phyloP scores from a whole-genome alignment of 768 basidiomycete species.

The Serendipita sp. region DNA sequence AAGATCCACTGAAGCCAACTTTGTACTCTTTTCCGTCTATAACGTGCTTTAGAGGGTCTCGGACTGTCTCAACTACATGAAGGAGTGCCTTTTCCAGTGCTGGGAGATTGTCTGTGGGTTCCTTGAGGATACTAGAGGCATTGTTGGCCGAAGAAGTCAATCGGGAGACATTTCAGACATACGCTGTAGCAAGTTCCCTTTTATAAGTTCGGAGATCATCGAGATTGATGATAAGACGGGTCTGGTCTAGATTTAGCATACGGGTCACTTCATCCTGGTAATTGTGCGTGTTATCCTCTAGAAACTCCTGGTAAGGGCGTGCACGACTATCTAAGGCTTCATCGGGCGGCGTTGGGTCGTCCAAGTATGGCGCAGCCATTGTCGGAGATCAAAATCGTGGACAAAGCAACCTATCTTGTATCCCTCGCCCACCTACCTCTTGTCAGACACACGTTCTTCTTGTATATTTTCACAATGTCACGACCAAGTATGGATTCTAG shows the following conservation, averaged over 20 bases:
- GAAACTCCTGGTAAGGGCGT: slow-evolving; percentile 10
- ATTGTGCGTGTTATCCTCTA: slow-evolving; percentile 30
- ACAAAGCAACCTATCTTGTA: neutral
- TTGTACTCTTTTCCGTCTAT: slow-evolving; percentile 66
- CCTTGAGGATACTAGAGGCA: slow-evolving; percentile 55
- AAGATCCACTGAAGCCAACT: slow-evolving; percentile 86
- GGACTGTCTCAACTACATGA: slow-evolving; percentile 47
- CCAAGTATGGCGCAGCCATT: neutral
- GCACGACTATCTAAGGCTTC: neutral
- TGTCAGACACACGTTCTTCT: neutral
- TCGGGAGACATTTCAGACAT: slow-evolving; percentile 8
- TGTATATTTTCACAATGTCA: neutral
- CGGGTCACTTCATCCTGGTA: slow-evolving; percentile 72
- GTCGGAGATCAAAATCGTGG: neutral
- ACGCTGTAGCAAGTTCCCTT: slow-evolving; percentile 62
- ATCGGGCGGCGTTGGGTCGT: neutral
- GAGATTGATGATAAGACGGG: slow-evolving; percentile 85
- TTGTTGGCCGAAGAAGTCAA: neutral
- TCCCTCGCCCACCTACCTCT: neutral
- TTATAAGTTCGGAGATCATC: slow-evolving; percentile 91
- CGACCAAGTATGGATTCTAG: neutral
- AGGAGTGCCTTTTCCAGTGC: slow-evolving; percentile 77
- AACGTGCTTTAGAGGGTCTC: slow-evolving; percentile 67
- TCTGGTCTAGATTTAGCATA: slow-evolving; percentile 67
- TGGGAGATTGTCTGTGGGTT: slow-evolving; percentile 71